Evolutionary conservation across 371 early-diverging fungal species (phyloP), one percentile per base, ranked within the genome.

Genomic region (Apophysomyces variabilis): DNA sequence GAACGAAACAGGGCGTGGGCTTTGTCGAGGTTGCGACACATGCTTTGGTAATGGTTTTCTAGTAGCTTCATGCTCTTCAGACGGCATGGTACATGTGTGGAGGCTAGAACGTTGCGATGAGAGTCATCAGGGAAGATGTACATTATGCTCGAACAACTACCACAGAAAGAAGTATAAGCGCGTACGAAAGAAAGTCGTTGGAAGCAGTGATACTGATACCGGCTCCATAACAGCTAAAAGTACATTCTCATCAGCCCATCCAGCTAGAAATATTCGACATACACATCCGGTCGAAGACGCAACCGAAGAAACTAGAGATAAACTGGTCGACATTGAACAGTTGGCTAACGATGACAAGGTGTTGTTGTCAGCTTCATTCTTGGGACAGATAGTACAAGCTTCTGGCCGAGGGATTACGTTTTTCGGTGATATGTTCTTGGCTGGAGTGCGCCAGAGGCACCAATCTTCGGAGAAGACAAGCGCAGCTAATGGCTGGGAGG

Each of bases 31-130:
- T 2, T 68, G 68, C 45, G 75, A 74, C 50, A 70, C 66, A 1
- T 77, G 78, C 60, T 72, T 72, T 57, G 72, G 77, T 5, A 77
- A 68, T 54, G 78, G 75, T 1, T 77, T 72, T 36, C 57, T 77
- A 18, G 62, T 77, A 21, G 78, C 78, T 1, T 77, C 78, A 4
- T 70, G 75, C 47, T 39, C 68, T 0, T 43, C 60, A 37, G 78
- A 77, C 37, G 68, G 68, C n/a, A 70, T 68, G 35, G 78, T 72
- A 8, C 69, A 74, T 35, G 67, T 72, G 6, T 77, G 78, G 78
- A 62, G 75, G 11, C 43, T 77, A 44, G 69, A 66, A 38, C 68
- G 67, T 14, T 61, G 65, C 3, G 68, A 65, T n/a, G 58, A 46
- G 16, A 65, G 61, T 5, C 62, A 64, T 38, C 61, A 66, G 61